These are phyloP conservation scores for Trametes sanguinea DNA, from an alignment of 768 basidiomycete species.

Conservation along the genomic window DNA sequence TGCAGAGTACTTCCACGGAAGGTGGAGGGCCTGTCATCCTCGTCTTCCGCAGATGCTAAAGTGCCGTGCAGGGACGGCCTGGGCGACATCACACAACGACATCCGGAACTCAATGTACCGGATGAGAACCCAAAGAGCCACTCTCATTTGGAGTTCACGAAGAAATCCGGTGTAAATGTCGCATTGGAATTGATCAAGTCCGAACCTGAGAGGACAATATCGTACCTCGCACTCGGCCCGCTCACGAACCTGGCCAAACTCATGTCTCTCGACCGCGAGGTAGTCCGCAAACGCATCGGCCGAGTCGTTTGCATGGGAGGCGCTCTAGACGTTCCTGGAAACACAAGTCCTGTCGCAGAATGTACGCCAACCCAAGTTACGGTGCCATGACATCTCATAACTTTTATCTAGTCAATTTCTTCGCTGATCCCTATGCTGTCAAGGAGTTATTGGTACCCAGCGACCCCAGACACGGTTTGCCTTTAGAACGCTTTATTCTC, in stretches of 20 bases:
- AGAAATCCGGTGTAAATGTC: slow-evolving; percentile 53
- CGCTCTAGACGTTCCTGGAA: slow-evolving; percentile 88
- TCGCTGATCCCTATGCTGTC: slow-evolving; percentile 86
- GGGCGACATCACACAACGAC: slow-evolving; percentile 56
- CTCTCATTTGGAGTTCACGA: slow-evolving; percentile 49
- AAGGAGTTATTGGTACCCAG: slow-evolving; percentile 58
- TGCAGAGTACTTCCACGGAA: slow-evolving; percentile 86
- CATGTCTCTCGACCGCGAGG: slow-evolving; percentile 53
- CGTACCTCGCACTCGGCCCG: slow-evolving; percentile 75
- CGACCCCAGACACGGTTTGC: slow-evolving; percentile 46
- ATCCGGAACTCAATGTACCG: slow-evolving; percentile 60
- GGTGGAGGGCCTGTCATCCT: slow-evolving; percentile 38
- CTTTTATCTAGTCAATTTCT: slow-evolving; percentile 67
- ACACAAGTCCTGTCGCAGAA: slow-evolving; percentile 79
- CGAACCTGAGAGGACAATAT: slow-evolving; percentile 53
- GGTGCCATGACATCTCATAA: neutral
- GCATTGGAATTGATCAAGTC: slow-evolving; percentile 55
- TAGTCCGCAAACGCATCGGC: slow-evolving; percentile 61
- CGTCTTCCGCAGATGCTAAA: neutral
- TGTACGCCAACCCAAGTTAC: slow-evolving; percentile 50
- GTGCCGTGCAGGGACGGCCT: slow-evolving; percentile 62
- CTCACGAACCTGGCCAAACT: slow-evolving; percentile 79
- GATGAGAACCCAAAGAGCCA: slow-evolving; percentile 31
- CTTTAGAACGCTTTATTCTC: slow-evolving; percentile 66
- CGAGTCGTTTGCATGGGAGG: slow-evolving; percentile 93